Evolutionary conservation across 2,329 filamentous ascomycete genomes (phyloP).

Genomic region (Colletotrichum sojae): DNA sequence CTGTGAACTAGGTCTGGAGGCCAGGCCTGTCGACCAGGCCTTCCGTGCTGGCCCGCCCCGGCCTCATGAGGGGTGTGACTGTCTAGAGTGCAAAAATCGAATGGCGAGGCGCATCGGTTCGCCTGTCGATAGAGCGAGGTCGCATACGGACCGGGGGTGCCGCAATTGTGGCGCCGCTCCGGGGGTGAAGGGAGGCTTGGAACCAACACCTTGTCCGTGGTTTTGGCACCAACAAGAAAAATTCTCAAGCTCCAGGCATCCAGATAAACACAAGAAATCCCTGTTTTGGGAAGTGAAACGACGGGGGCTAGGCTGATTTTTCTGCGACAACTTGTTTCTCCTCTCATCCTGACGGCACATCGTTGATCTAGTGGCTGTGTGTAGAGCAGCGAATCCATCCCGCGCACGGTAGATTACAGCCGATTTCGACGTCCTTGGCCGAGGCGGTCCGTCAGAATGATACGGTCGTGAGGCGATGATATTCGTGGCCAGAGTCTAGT

Average conservation of each 20-base stretch:
- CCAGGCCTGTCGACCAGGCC: background rate
- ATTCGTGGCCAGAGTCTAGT: no score
- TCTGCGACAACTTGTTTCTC: background rate
- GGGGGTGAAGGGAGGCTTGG: constrained; percentile 5
- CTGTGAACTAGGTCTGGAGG: no score
- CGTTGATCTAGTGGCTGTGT: background rate
- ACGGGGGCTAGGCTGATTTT: background rate
- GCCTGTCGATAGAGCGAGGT: constrained; percentile 9
- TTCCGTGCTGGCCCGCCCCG: background rate
- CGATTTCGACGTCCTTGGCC: background rate
- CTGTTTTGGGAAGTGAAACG: background rate
- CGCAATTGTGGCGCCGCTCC: constrained; percentile 2
- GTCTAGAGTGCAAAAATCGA: background rate
- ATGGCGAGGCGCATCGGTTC: constrained; percentile 10
- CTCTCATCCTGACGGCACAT: constrained; percentile 1
- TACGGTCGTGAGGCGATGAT: background rate
- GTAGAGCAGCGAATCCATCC: background rate
- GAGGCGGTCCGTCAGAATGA: background rate
- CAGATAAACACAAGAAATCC: background rate
- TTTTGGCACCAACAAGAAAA: background rate
- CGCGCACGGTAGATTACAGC: background rate
- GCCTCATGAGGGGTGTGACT: background rate
- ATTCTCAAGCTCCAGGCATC: background rate
- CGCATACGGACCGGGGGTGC: constrained; percentile 2
- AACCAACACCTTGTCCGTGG: background rate